Percentiles rank a stretch among this genome's conserved stretches.
Evolutionary conservation across 75 land plant genomes (phyloP).

Genomic region (Cryptomeria japonica): DNA sequence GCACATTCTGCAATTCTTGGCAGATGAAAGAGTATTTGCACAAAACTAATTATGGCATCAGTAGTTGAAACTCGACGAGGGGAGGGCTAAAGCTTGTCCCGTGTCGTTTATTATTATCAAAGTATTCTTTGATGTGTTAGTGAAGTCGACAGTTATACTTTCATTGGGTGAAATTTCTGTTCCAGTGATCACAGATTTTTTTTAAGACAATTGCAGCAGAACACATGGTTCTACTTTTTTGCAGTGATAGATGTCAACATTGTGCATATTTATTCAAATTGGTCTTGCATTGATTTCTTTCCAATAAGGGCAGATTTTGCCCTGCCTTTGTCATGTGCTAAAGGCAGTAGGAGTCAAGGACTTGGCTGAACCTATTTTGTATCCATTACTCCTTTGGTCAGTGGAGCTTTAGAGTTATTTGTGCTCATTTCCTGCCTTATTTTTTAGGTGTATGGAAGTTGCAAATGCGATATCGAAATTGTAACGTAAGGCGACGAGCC

Average conservation of each 20-base stretch:
- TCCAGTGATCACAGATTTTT: slow-evolving; percentile 7
- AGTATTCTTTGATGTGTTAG: slow-evolving; percentile 13
- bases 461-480: not conserved
- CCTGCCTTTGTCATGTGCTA: not conserved
- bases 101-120: slow-evolving; percentile 8
- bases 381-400: slow-evolving; percentile 8
- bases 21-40: slow-evolving; percentile 4
- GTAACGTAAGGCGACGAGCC: slow-evolving; percentile 8
- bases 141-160: slow-evolving; percentile 13
- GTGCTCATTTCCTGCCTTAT: slow-evolving; percentile 6
- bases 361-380: slow-evolving; percentile 4
- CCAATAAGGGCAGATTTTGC: slow-evolving; percentile 15
- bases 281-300: slow-evolving; percentile 10
- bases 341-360: slow-evolving; percentile 5
- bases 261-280: slow-evolving; percentile 16
- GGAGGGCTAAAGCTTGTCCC: not conserved
- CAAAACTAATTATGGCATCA: not conserved
- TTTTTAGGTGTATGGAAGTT: not conserved
- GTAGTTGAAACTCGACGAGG: not conserved
- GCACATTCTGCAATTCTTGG: not conserved
- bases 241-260: not conserved
- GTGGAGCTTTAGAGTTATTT: slow-evolving; percentile 1
- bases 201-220: slow-evolving; percentile 1
- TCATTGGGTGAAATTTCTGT: slow-evolving; percentile 2
- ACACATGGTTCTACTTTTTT: slow-evolving; percentile 6